Conservation (phyloP, 163 green algal genomes). For the Smithsoniella earleae region DNA sequence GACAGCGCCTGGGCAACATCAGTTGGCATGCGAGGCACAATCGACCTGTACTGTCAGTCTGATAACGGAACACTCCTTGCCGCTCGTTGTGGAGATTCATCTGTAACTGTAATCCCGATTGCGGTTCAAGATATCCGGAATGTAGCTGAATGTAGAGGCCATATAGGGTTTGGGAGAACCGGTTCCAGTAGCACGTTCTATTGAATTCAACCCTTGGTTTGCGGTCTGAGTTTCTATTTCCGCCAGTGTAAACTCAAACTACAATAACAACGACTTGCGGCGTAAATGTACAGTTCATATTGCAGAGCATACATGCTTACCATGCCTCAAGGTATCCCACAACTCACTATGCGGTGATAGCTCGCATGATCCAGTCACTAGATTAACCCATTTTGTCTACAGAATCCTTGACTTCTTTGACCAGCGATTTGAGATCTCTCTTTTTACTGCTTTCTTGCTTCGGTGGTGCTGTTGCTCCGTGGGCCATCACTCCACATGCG, state of each 20-base stretch:
- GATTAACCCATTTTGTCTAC: slow-evolving; percentile 16
- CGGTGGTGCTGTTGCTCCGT: background rate
- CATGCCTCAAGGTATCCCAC: background rate
- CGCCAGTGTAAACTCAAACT: too few species aligned
- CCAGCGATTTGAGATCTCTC: background rate
- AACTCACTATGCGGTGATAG: background rate
- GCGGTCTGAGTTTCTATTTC: too few species aligned
- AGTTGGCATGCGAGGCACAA: background rate
- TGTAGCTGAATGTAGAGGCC: too few species aligned
- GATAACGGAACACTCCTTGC: background rate
- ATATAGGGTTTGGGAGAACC: too few species aligned
- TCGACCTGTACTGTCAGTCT: background rate
- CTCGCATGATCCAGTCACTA: background rate
- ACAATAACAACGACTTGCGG: too few species aligned
- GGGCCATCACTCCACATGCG: background rate
- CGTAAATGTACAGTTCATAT: too few species aligned
- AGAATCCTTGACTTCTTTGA: background rate
- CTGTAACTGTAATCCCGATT: slow-evolving; percentile 4
- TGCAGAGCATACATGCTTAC: too few species aligned
- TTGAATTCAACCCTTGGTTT: too few species aligned
- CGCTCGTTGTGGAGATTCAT: background rate
- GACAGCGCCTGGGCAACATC: background rate
- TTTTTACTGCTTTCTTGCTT: background rate
- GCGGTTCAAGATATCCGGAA: background rate
- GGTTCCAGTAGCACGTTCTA: too few species aligned